Evolutionary conservation across 805 yeast species (phyloP).

Genomic region (Myxozyma nipponensis): DNA sequence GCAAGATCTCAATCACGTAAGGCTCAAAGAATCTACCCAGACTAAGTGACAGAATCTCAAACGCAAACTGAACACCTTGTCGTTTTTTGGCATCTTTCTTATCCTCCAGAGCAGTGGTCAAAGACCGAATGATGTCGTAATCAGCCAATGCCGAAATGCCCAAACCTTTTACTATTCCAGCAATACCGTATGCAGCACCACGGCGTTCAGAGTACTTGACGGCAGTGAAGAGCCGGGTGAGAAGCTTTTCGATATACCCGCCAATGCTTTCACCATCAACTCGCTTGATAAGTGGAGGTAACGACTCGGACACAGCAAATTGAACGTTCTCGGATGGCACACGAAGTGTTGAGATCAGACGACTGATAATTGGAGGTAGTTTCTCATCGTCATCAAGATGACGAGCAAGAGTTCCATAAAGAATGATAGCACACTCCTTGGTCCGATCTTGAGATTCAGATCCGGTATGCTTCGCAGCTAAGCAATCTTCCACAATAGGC

Average conservation of each 20-base stretch:
- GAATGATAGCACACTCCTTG: slow-evolving; percentile 74
- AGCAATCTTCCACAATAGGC: slow-evolving; percentile 71
- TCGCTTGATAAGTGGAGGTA: slow-evolving; percentile 72
- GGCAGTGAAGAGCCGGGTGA: slow-evolving; percentile 57
- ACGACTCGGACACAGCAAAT: slow-evolving; percentile 76
- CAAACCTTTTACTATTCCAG: slow-evolving; percentile 87
- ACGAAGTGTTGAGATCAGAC: slow-evolving; percentile 68
- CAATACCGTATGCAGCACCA: slow-evolving; percentile 95
- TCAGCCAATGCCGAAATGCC: slow-evolving; percentile 77
- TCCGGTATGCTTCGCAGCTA: slow-evolving; percentile 34
- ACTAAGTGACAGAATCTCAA: slow-evolving; percentile 76
- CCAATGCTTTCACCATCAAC: slow-evolving; percentile 43
- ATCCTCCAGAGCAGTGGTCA: slow-evolving; percentile 83
- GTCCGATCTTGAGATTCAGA: slow-evolving; percentile 52
- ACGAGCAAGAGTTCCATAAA: slow-evolving; percentile 87
- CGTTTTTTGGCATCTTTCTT: slow-evolving; percentile 68
- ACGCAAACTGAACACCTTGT: slow-evolving; percentile 83
- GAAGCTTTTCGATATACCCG: slow-evolving; percentile 53
- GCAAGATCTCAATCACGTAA: slow-evolving; percentile 82
- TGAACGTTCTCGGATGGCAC: slow-evolving; percentile 91
- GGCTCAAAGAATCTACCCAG: slow-evolving; percentile 86
- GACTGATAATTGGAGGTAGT: slow-evolving; percentile 57
- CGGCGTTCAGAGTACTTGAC: slow-evolving; percentile 53
- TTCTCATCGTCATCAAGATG: slow-evolving; percentile 72
- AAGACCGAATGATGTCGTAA: slow-evolving; percentile 67